Evolutionary conservation across 306 rosid species (phyloP), one percentile per base, ranked within the genome.

Genomic region (Sicyos baderoa): DNA sequence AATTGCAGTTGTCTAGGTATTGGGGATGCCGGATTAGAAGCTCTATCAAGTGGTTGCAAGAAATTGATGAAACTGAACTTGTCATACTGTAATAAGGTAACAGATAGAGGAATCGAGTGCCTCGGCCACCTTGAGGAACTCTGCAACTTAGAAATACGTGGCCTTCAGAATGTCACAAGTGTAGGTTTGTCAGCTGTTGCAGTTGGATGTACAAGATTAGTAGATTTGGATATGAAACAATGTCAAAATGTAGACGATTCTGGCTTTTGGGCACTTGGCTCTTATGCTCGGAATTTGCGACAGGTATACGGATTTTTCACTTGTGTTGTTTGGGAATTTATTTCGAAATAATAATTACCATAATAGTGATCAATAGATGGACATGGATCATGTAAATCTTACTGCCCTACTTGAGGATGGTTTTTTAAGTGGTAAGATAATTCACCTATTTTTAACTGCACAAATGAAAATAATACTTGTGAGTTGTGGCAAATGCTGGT

Each of bases 21-120:
- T 15, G 91, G 87, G 72, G 91, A 86, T 77, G 87, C 81, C 29
- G 91, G 87, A 27, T 67, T 86, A 54, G 85, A 80, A 52, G 85
- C 84, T 11, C 76, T 86, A 13, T 25, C 87, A 10, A 78, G 74
- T 49, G 85, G 87, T 25, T 86, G 89, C 85, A 84, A 78, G 71
- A 77, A 69, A 69, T 68, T 84, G 84, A 73, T 35, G 23, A 84
- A 80, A 40, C 89, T 86, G 53, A 86, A 86, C 79, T 60, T 86
- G 75, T 84, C 91, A 71, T 86, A 86, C 71, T 86, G 91, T 83
- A 82, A 51, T 56, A 77, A 80, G 54, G 72, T 86, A 61, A 80
- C 91, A 12, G 87, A 86, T 73, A 70, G 58, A 37, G 91, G 91
- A 57, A 23, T 84, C 72, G 80, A 76, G 69, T 70, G 59, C 69